phyloP scores from a whole-genome alignment of 1,139 yeast genomes.

The Pichiaceae sp. region DNA sequence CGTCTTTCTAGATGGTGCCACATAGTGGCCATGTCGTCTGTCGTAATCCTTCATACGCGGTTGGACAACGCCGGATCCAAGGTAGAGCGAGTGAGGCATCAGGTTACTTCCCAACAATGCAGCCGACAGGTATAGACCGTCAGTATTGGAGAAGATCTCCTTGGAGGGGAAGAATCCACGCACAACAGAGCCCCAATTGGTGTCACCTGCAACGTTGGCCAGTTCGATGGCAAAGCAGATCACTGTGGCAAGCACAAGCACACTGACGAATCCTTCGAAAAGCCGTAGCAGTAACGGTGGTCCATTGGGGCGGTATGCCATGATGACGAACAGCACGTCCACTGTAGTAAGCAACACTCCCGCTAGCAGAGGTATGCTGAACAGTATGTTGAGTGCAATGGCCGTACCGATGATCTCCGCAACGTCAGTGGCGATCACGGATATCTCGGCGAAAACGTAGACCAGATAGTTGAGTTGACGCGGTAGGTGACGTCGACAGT shows the following conservation, averaged over 20 bases:
- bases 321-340: slow-evolving; percentile 75
- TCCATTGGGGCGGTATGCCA: slow-evolving; percentile 87
- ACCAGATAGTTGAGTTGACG: slow-evolving; percentile 50
- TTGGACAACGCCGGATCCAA: slow-evolving; percentile 91
- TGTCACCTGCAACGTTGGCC: slow-evolving; percentile 46
- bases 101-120: slow-evolving; percentile 96
- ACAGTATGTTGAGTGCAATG: slow-evolving; percentile 74
- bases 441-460: slow-evolving; percentile 73
- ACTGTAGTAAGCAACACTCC: slow-evolving; percentile 80
- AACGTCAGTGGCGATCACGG: slow-evolving; percentile 86
- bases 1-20: slow-evolving; percentile 19
- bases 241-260: slow-evolving; percentile 74
- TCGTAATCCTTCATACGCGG: slow-evolving; percentile 82
- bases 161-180: slow-evolving; percentile 76
- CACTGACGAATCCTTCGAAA: slow-evolving; percentile 75
- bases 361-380: slow-evolving; percentile 62
- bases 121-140: slow-evolving; percentile 77
- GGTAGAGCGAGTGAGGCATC: slow-evolving; percentile 91
- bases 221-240: slow-evolving; percentile 79
- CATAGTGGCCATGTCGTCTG: slow-evolving; percentile 48
- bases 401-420: slow-evolving; percentile 96
- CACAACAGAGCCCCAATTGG: slow-evolving; percentile 30
- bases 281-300: slow-evolving; percentile 70
- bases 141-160: slow-evolving; percentile 55
- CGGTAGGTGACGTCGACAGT: slow-evolving; percentile 71